A percentile compares a stretch with the other conserved stretches of the same genome.
Evolutionary conservation across 306 rosid genomes (phyloP).

Genomic region (Vigna nakashimae): DNA sequence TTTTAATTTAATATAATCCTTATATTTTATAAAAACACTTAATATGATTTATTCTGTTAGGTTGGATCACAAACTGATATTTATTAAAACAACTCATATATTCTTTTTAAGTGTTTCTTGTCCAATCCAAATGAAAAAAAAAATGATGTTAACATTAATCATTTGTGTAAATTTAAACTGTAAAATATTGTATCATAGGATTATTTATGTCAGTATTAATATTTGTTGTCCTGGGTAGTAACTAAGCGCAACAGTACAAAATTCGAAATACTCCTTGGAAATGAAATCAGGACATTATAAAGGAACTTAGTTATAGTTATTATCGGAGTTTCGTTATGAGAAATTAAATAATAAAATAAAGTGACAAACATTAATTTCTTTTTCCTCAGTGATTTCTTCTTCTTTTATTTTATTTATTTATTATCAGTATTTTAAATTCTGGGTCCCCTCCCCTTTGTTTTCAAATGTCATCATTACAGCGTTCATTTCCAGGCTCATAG

Average conservation of each 20-base stretch:
- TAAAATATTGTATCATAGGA: not conserved
- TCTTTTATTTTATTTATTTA: not conserved
- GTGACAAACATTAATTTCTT: not conserved
- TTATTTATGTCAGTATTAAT: not conserved
- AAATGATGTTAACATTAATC: too few relatives aligned
- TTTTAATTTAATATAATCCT: too few relatives aligned
- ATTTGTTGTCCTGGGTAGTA: not conserved
- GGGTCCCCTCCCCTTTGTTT: slow-evolving; percentile 26
- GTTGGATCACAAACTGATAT: too few relatives aligned
- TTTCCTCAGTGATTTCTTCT: not conserved
- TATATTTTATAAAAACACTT: too few relatives aligned
- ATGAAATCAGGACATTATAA: not conserved
- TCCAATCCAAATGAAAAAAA: too few relatives aligned
- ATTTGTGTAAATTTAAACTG: not conserved
- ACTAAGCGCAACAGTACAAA: not conserved
- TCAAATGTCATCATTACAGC: slow-evolving; percentile 14
- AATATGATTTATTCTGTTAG: too few relatives aligned
- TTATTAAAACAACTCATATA: too few relatives aligned
- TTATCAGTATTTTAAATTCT: not conserved
- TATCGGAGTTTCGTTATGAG: not conserved
- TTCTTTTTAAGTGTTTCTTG: too few relatives aligned
- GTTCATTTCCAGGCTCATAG: not conserved
- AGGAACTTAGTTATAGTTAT: not conserved
- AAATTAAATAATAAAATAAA: slow-evolving; percentile 8
- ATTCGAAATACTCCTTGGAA: not conserved